These are phyloP conservation scores for Diaporthe helianthi DNA, from an alignment of 2,329 filamentous ascomycete species.

Conservation along the genomic window DNA sequence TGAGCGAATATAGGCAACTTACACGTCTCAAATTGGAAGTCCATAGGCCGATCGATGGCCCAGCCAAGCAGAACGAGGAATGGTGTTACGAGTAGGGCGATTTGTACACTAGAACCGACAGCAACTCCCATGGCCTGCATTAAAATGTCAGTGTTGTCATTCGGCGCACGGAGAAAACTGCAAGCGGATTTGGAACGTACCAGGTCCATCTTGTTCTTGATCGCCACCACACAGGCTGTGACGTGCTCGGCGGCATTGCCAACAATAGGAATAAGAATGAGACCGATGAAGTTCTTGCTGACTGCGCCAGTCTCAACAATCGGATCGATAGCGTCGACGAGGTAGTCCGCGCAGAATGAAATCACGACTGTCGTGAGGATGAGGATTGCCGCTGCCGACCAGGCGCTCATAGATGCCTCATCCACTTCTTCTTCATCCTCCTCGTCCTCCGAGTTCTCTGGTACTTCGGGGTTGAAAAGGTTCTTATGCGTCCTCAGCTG, in stretches of 20 bases:
- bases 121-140: constrained; percentile 76
- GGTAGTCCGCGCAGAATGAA: constrained; percentile 76
- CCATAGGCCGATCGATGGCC: constrained; percentile 77
- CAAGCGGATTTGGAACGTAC: constrained; percentile 9
- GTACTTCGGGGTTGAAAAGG: constrained; percentile 68
- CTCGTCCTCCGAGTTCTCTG: constrained; percentile 40
- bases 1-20: constrained; percentile 37
- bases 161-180: background rate
- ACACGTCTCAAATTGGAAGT: constrained; percentile 79
- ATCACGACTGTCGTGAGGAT: constrained; percentile 74
- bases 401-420: constrained; percentile 64
- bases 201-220: constrained; percentile 78
- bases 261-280: constrained; percentile 80
- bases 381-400: constrained; percentile 71
- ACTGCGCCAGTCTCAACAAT: constrained; percentile 74
- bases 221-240: constrained; percentile 79
- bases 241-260: constrained; percentile 84
- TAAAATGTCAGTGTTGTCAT: background rate
- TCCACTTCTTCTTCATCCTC: constrained; percentile 51
- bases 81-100: constrained; percentile 81
- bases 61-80: constrained; percentile 82
- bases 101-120: constrained; percentile 83
- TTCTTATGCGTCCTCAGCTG: constrained; percentile 77
- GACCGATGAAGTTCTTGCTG: constrained; percentile 81
- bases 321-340: constrained; percentile 68